Conservation (phyloP, 1,284 basidiomycete genomes). For the Austroboletus rostrupii region DNA sequence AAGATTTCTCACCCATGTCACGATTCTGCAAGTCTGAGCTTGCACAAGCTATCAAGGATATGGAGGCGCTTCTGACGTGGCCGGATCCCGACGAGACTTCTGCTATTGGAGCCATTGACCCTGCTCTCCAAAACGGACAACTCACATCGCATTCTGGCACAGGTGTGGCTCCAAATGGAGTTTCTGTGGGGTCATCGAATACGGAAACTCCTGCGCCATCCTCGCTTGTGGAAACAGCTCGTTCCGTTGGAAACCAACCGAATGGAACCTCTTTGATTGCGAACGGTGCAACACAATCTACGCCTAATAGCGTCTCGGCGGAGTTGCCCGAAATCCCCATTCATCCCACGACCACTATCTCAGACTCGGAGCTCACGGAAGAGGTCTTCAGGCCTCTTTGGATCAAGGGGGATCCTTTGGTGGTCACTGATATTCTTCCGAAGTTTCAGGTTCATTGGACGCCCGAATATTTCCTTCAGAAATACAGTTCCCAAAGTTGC, state of each 20-base stretch:
- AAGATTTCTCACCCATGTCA: constrained; percentile 77
- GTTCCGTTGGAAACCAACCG: constrained; percentile 5
- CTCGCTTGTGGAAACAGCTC: constrained; percentile 10
- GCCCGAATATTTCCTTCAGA: constrained; percentile 74
- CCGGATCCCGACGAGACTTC: constrained; percentile 28
- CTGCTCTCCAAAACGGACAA: constrained; percentile 19
- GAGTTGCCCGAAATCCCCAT: constrained; percentile 35
- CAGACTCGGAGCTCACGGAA: constrained; percentile 52
- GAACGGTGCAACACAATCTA: constrained; percentile 10
- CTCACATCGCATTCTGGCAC: constrained; percentile 1
- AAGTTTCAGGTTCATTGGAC: constrained; percentile 74
- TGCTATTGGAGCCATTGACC: constrained; percentile 21
- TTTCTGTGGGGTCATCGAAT: constrained; percentile 10
- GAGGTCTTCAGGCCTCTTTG: constrained; percentile 67
- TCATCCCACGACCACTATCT: constrained; percentile 44
- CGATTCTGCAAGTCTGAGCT: constrained; percentile 70
- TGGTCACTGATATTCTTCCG: constrained; percentile 62
- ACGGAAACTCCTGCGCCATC: constrained; percentile 4
- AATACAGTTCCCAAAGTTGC: constrained; percentile 66
- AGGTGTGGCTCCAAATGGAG: constrained; percentile 9
- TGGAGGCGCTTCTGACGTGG: constrained; percentile 51
- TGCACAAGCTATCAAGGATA: constrained; percentile 57
- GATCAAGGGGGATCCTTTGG: constrained; percentile 69
- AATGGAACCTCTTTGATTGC: constrained; percentile 7
- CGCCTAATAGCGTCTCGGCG: constrained; percentile 14